Evolutionary conservation across 208 protist genomes (phyloP), one percentile per base, ranked within the genome.

Genomic region (Wallacemonas sp.): DNA sequence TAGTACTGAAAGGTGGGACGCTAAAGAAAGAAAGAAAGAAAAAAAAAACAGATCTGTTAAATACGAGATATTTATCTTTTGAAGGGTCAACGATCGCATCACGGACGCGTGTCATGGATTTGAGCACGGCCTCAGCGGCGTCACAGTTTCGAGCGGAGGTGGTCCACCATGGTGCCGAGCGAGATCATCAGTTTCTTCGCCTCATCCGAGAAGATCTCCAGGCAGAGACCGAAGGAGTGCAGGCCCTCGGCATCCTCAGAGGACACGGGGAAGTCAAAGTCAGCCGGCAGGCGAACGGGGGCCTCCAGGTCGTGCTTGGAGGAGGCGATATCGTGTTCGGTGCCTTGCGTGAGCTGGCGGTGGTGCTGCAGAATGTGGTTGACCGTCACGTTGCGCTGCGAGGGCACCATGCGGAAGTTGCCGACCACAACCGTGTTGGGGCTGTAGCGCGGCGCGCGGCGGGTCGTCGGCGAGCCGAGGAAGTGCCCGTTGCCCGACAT

Each of bases 151-250:
- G 75, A 79, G 33, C 89, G 82, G 1, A 81, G n/a, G 45, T 82
- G 72, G 50, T 90, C 86, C 12, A 91, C 33, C 78, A 95, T 92
- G 55, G 73, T 76, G 38, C 80, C 75, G 4, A 95, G 31, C 42
- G 66, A 81, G 76, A 93, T 77, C 69, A 90, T 86, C 7, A 95
- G 62, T 25, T 80, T 29, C 68, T 91, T 92, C 22, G 85, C 68
- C 59, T 95, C 89, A 57, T 95, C 82, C 5, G 89, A 79, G 46
- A 96, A 93, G 86, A 96, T 93, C 36, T 84, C 72, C 11, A 92
- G 22, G 45, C 82, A 92, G 11, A 96, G 63, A 8, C 83, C 79
- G 42, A 96, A 81, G 29, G 91, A 87, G 61, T 96, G 91, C 67
- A 96, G 46, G 0, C 82, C 80, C 63, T 94, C 85, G 2, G 77